Evolutionary conservation across 495 filamentous ascomycete genomes (phyloP), one percentile per base, ranked within the genome.

Genomic region (Annulohypoxylon nitens): DNA sequence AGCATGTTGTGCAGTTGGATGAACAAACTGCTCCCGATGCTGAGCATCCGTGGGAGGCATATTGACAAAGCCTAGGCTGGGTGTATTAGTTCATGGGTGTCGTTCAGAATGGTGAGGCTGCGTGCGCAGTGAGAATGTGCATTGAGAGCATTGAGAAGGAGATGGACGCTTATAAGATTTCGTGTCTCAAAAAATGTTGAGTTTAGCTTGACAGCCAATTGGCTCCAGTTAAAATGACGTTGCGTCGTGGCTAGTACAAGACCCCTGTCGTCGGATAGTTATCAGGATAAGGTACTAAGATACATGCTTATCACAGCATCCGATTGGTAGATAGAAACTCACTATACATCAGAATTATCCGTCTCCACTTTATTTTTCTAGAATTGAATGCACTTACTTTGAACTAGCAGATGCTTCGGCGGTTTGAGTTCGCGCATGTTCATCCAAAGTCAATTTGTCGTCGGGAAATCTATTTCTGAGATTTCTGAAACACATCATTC

Each of bases 1-100:
- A 8, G 83, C 84, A 72, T 86, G 84, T 37, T 81, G 80, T 20
- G 83, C 82, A 26, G 69, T 69, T 11, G 84, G 83, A 70, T 85
- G 84, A 41, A 83, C 79, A 26, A 80, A 85, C 34, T 78, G 30
- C 34, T 70, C 69, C 50, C 55, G 58, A 55, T 76, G 79, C 20
- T 65, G 58, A 2, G 75, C 75, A 26, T 69, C 67, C 58, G 62
- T 71, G 51, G 80, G 75, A 76, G 82, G 79, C 78, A 84, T 82
- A 7, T 58, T 79, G 20, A 30, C 39, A 43, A 14, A n/a, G 39
- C 12, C 39, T 23, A 23, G 48, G 37, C 30, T 18, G 1, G 3
- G 0, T 5, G 33, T 39, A 34, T 60, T 26, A 3, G 23, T 14
- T 1, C 4, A 14, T 43, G 12, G 10, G 12, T n/a, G 33, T 11